phyloP scores from a whole-genome alignment of 352 stramenopile species.

The Elongisporangium anandrum region DNA sequence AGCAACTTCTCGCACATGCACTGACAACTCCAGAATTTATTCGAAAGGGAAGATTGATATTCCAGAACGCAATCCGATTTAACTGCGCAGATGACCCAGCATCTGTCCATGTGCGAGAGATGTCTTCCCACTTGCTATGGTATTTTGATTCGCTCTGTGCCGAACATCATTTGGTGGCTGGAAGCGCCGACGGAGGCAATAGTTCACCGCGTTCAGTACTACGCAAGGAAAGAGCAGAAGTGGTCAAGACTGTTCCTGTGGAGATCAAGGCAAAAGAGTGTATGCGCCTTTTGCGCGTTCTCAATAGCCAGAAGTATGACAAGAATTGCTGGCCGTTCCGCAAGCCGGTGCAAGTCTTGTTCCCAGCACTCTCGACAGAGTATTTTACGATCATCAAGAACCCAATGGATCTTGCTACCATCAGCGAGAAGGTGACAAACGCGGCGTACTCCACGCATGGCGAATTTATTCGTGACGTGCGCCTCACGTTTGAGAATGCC shows the following conservation, averaged over 20 bases:
- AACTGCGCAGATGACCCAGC: conserved; percentile 69
- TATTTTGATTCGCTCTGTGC: conserved; percentile 83
- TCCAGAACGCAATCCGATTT: conserved; percentile 81
- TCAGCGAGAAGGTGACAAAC: conserved; percentile 55
- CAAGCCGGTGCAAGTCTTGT: conserved; percentile 70
- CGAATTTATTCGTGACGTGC: conserved; percentile 78
- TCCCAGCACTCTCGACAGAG: conserved; percentile 60
- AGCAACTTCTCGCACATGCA: conserved; percentile 53
- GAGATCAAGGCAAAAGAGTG: conserved; percentile 83
- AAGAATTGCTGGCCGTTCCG: conserved; percentile 87
- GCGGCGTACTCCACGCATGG: conserved; percentile 79
- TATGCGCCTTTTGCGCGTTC: conserved; percentile 64
- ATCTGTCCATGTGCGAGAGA: conserved; percentile 75
- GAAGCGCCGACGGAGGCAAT: too few relatives aligned
- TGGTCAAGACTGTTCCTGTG: conserved; percentile 50
- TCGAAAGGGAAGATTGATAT: conserved; percentile 69
- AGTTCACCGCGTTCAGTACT: conserved; percentile 31
- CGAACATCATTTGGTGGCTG: conserved; percentile 38
- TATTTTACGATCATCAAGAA: conserved; percentile 84
- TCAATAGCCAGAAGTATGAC: conserved; percentile 86
- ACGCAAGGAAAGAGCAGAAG: conserved; percentile 41
- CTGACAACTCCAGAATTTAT: conserved; percentile 54
- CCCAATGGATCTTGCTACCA: conserved; percentile 77
- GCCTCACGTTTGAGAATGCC: conserved; percentile 82
- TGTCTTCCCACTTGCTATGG: conserved; percentile 75